Base-by-base conservation (phyloP, 495 filamentous ascomycete genomes). In the Penicillium tannophilum region DNA sequence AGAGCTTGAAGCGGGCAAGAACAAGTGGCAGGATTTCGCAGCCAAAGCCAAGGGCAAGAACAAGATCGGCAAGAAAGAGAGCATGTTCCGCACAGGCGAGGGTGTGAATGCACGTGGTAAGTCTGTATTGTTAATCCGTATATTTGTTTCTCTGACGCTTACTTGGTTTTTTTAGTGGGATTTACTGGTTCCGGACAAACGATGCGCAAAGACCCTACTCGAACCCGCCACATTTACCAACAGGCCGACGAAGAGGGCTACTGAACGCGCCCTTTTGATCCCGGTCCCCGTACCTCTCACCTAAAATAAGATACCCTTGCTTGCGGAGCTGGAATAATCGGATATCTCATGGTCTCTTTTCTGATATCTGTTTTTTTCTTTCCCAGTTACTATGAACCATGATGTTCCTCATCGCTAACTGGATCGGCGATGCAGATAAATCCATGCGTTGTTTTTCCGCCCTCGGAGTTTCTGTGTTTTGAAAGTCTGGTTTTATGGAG, bases 11-110 rank as follows among this genome's bases (percentile, higher is more conserved):
- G 89, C 83, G 60, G 88, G 88, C 61, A 96, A 96, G 79, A 91
- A 81, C 63, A 96, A 94, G 66, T 98, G 94, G 94, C 88, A 97
- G 72, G 88, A 93, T 63, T 98, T 95, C 69, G 86, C 84, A 41
- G 79, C 79, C 59, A 96, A 94, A 75, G 88, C 87, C 24, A 92
- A 92, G 69, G 43, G 77, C 63, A 96, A 93, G 76, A 88, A 89
- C 19, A 92, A 91, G 68, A 77, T 85, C 41, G 89, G 85, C 47
- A 92, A 90, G 76, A 97, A 96, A 79, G 92, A 98, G 16, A 95
- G 90, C 76, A 97, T 97, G 94, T 98, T 98, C 66, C 84, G 95
- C 26, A 96, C 93, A 2, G 90, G 90, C 0, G 91, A 95, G 26
- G 88, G 90, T 45, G 80, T 93, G 12, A 84, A 91, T 63, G 92